These are phyloP conservation scores for Cardamine resedifolia DNA, from an alignment of 345 rosid genomes.

Conservation along the genomic window DNA sequence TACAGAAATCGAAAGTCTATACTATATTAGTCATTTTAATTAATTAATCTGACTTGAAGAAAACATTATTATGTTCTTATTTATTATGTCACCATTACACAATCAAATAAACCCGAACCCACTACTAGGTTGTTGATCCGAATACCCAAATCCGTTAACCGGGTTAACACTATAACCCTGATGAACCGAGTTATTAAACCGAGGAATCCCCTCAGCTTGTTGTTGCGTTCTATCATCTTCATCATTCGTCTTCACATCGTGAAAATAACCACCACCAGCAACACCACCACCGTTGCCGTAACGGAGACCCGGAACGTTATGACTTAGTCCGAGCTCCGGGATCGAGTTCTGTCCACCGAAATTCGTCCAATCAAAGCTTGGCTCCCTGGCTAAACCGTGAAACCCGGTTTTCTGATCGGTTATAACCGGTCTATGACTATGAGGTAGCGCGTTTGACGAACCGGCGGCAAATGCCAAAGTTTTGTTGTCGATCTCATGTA, in stretches of 20 bases:
- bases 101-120: conserved; percentile 39
- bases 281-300: conserved; percentile 31
- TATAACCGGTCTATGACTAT: conserved; percentile 46
- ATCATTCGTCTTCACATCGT: conserved; percentile 45
- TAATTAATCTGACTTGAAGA: conserved; percentile 11
- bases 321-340: conserved; percentile 42
- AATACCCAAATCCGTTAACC: conserved; percentile 32
- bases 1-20: conserved; percentile 11
- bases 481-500: conserved; percentile 57
- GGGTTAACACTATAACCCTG: conserved; percentile 33
- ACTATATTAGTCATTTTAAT: neutral
- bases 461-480: conserved; percentile 41
- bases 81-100: conserved; percentile 24
- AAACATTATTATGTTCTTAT: neutral
- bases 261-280: conserved; percentile 24
- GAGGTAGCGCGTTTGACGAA: conserved; percentile 35
- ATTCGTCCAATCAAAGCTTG: conserved; percentile 68
- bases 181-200: conserved; percentile 29
- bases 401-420: conserved; percentile 46
- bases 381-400: conserved; percentile 24
- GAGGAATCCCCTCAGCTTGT: conserved; percentile 26
- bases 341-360: conserved; percentile 44
- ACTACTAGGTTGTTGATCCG: conserved; percentile 38
- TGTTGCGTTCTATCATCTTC: conserved; percentile 61
- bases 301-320: conserved; percentile 33